Evolutionary conservation across 805 yeast genomes (phyloP), one percentile per base, ranked within the genome.

Genomic region (Pichia eremophila): DNA sequence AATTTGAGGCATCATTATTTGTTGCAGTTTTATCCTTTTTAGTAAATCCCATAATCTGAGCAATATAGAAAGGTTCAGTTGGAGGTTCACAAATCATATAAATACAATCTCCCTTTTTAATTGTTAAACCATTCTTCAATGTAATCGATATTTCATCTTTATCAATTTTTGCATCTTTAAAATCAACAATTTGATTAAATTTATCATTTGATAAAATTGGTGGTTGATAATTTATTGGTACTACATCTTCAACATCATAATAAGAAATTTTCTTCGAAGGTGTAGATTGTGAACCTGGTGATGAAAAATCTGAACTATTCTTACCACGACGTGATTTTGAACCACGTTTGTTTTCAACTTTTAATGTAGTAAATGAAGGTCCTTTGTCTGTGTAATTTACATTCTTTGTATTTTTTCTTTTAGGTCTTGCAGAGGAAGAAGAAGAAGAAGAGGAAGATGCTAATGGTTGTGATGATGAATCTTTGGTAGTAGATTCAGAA

Each of bases 51-150:
- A 86, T 76, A 38, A 91, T 73, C 39, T 91, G 71, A 1, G 95
- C 98, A 40, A 93, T 76, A 57, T 88, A 86, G 68, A 85, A 93
- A 0, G 98, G 97, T 57, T 88, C 96, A 2, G 95, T 93, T 0
- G 96, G 88, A 1, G 96, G 96, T 62, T 88, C 96, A 52, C 93
- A 79, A 12, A 90, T 74, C 80, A 90, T 79, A 61, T 85, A 89
- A 10, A 89, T 82, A 50, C 72, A 79, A 48, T 89, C 95, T 46
- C 78, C 78, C 51, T 76, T 77, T 5, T 51, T 51, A n/a, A 77
- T 50, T 41, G 58, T 62, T 46, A 65, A 60, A 4, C 66, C 60
- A 43, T 65, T 67, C 48, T 60, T 77, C 43, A 75, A 66, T 2
- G 68, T 65, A 38, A 75, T 54, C 0, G 67, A 61, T 4, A 19